Evolutionary conservation across 345 rosid species (phyloP), one percentile per base, ranked within the genome.

Genomic region (Acer negundo): DNA sequence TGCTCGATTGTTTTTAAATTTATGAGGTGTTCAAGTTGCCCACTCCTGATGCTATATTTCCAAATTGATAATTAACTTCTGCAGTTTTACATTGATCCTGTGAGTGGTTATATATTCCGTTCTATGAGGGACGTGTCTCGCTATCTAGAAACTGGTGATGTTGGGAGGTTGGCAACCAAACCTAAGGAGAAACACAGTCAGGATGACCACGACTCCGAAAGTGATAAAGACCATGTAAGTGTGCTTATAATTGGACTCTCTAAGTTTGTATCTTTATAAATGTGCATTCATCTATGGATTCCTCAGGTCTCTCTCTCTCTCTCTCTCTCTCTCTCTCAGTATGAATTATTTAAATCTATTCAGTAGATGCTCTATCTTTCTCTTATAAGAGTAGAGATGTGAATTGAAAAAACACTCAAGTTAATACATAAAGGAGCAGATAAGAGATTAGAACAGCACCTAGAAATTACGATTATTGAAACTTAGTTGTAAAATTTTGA

Each of bases 51-150:
- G 17, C 42, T 66, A 19, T 26, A 65, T 55, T 20, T 24, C 17
- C 55, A 46, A 62, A 73, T 74, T 55, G 59, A 64, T 28, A 64
- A 17, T 23, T 78, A 64, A 47, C 75, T 80, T 80, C 47, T 83
- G 83, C 93, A 95, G 97, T 87, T 72, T 76, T 95, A 93, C 90
- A 87, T 81, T 53, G 97, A 92, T 85, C 97, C 98, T 81, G 86
- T 80, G 49, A 90, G 89, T 84, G 95, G 87, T 78, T 93, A 85
- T 85, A 80, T 88, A 74, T 93, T 95, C 82, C 93, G 89, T 58
- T 95, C 99, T 26, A 88, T 93, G 90, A 95, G 78, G 86, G 94
- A 85, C 63, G 98, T 92, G 13, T 84, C 77, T 83, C 89, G 92
- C 42, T 95, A 90, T 87, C 81, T 92, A 80, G 85, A 87, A 67